Percentiles rank a stretch among this genome's conserved stretches.
Evolutionary conservation across 164 flowering plant species (phyloP).

Genomic region (Litsea cubeba): DNA sequence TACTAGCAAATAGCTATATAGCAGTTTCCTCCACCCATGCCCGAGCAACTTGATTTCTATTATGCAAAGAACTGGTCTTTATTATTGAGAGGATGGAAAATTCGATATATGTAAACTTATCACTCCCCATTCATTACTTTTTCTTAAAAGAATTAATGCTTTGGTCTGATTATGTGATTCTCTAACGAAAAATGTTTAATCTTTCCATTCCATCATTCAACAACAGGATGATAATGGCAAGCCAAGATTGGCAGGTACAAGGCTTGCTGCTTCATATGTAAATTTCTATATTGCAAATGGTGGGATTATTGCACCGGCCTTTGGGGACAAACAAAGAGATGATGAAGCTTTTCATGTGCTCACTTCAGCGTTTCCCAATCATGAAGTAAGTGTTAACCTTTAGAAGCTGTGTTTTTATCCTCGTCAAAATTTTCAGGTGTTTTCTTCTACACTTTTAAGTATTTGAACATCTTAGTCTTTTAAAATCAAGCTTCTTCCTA

Average conservation of each 20-base stretch:
- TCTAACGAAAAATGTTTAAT: not conserved
- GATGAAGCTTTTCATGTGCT: constrained; percentile 73
- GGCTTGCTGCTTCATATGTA: constrained; percentile 91
- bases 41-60: not conserved
- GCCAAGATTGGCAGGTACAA: constrained; percentile 59
- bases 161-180: not conserved
- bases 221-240: constrained; percentile 65
- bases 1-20: no score
- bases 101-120: not conserved
- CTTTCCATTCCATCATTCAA: not conserved
- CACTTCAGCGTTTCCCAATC: constrained; percentile 60
- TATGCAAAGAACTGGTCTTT: not conserved
- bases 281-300: constrained; percentile 93
- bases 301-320: constrained; percentile 75
- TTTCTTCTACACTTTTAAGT: not conserved
- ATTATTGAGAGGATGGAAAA: not conserved
- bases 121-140: not conserved
- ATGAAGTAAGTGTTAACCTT: constrained; percentile 44
- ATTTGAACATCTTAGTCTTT: not conserved
- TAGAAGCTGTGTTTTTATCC: not conserved
- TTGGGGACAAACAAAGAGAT: constrained; percentile 87
- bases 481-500: not conserved
- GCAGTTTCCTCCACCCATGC: no score
- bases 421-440: not conserved
- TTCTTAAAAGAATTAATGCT: not conserved